Percentiles rank a stretch among this genome's conserved stretches.
Conservation (phyloP, 352 stramenopile species). For the Elongisporangium senticosum region DNA sequence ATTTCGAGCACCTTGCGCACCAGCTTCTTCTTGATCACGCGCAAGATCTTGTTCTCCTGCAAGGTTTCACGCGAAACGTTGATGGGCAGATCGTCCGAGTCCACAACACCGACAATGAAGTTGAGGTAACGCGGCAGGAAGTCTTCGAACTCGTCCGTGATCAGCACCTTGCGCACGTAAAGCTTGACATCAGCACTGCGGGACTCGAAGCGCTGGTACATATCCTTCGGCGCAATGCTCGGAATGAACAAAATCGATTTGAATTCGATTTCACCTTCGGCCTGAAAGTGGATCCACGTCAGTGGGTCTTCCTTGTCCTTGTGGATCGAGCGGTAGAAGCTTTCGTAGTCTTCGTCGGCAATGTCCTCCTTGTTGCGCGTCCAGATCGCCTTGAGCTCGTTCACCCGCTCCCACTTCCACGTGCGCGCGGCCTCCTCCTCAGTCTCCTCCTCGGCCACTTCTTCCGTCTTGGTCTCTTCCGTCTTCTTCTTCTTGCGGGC, state of each 20-base stretch:
- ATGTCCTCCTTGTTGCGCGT: conserved; percentile 95
- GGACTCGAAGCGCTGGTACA: conserved; percentile 90
- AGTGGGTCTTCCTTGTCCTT: conserved; percentile 89
- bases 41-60: conserved; percentile 99
- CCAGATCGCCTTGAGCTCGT: conserved; percentile 98
- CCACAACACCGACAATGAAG: conserved; percentile 98
- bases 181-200: conserved; percentile 93
- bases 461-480: conserved; percentile 68
- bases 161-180: conserved; percentile 99
- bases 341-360: conserved; percentile 97
- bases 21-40: conserved; percentile 99
- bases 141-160: conserved; percentile 97
- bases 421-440: conserved; percentile 71
- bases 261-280: conserved; percentile 99
- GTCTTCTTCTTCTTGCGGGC: conserved; percentile 56
- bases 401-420: conserved; percentile 96
- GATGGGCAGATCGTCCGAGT: conserved; percentile 98
- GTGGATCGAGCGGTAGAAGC: conserved; percentile 96
- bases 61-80: conserved; percentile 99
- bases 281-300: conserved; percentile 99
- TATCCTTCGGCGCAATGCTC: conserved; percentile 69
- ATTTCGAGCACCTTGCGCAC: conserved; percentile 99
- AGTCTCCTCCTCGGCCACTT: conserved; percentile 24
- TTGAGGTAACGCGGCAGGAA: conserved; percentile 98
- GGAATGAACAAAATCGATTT: conserved; percentile 99